Base-by-base conservation (phyloP, 805 yeast species). In the Zygosaccharomyces gambellarensis region DNA sequence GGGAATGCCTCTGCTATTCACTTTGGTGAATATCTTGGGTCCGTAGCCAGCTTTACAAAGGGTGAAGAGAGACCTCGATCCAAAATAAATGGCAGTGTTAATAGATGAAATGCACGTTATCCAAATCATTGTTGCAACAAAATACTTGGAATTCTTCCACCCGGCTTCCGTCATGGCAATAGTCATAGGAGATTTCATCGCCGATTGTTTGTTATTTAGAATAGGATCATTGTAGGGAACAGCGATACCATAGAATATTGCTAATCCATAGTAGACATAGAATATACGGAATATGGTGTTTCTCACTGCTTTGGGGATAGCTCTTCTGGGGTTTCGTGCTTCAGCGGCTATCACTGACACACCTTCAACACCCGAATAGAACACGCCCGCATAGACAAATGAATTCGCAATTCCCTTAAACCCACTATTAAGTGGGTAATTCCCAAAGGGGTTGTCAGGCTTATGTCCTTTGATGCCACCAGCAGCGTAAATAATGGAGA, bases 21-120 rank as follows among this genome's bases (percentile, higher is more conserved):
- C 78, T 54, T 70, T 73, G 2, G 72, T 72, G 50, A 85, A 71
- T 48, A 80, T 59, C 60, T 70, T 68, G 38, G 87, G 88, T 0
- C 85, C 87, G 50, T 74, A 72, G 1, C 82, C 80, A 48, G 77
- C 81, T 51, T 75, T 70, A 4, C 89, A 82, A 74, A 84, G 74
- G 47, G 78, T 80, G 53, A 83, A 79, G 11, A 85, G 70, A 1
- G 88, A 77, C 63, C 90, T 73, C 2, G 87, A 79, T 9, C 86
- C 87, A 63, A 84, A 75, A 64, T 80, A 85, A 46, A 84, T 79
- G 31, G 85, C 78, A 38, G 85, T 76, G 67, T 85, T 85, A 59
- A 83, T 79, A 5, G 90, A 86, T 29, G 86, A 80, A 39, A 85
- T 64, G 58, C 87, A 79, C 2, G 85, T 82, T 11, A 82, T 61